Conservation (phyloP, 2,329 filamentous ascomycete species). For the Botrytis paeoniae region DNA sequence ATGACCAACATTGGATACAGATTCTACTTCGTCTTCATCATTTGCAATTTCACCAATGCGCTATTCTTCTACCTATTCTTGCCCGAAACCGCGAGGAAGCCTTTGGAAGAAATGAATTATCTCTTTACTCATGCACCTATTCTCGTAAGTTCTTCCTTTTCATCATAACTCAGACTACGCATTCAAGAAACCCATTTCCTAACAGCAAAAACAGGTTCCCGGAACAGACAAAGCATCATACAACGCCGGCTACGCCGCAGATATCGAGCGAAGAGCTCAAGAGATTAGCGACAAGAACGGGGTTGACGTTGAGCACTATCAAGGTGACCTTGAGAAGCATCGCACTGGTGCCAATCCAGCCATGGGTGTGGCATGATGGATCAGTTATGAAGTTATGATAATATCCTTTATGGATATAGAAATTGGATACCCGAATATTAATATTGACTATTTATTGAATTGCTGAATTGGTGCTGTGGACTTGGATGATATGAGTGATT, state of each 20-base stretch:
- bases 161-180: background rate
- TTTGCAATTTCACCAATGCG: constrained; percentile 68
- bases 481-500: background rate
- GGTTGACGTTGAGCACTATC: background rate
- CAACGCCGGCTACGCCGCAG: constrained; percentile 44
- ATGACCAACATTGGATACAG: constrained; percentile 47
- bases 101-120: constrained; percentile 52
- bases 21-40: constrained; percentile 56
- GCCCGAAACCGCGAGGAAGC: constrained; percentile 62
- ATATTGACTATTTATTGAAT: background rate
- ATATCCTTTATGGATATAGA: background rate
- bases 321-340: background rate
- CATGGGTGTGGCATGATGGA: background rate
- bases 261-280: constrained; percentile 57
- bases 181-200: background rate
- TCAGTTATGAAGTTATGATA: background rate
- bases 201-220: constrained; percentile 41
- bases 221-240: constrained; percentile 54
- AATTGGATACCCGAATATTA: background rate
- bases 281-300: constrained; percentile 53
- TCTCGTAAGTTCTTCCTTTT: constrained; percentile 42
- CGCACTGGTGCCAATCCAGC: background rate
- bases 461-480: background rate
- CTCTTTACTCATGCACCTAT: constrained; percentile 50
- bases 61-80: constrained; percentile 66